phyloP scores from a whole-genome alignment of 257 asterid genomes.

The Solanum rostratum region DNA sequence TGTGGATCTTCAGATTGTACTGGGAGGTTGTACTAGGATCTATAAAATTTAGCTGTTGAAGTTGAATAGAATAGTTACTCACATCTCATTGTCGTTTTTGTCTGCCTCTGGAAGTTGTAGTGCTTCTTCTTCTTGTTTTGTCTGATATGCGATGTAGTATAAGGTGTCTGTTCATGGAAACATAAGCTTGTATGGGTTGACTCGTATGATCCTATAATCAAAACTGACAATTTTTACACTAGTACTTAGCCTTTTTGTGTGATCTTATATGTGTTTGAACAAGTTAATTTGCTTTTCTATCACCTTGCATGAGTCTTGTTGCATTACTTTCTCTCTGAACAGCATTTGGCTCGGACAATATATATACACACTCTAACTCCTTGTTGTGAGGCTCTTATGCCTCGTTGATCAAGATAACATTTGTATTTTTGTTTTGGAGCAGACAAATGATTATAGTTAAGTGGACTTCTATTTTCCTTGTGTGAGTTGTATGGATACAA shows the following conservation, averaged over 20 bases:
- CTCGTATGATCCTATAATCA: neutral
- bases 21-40: slow-evolving; percentile 62
- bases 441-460: neutral
- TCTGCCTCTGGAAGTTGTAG: neutral
- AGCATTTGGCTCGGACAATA: neutral
- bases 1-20: slow-evolving; percentile 66
- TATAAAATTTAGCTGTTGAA: neutral
- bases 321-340: neutral
- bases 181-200: neutral
- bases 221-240: neutral
- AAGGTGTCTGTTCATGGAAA: neutral
- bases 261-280: neutral
- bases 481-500: neutral
- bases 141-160: neutral
- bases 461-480: neutral
- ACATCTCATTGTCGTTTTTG: neutral
- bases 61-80: neutral
- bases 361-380: neutral
- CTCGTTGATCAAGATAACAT: neutral
- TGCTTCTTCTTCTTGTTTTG: neutral
- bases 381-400: neutral
- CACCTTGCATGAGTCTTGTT: neutral
- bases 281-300: neutral
- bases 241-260: neutral
- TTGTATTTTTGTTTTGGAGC: no score